Base-by-base conservation (phyloP, 805 yeast species). In the Candida oleophila region DNA sequence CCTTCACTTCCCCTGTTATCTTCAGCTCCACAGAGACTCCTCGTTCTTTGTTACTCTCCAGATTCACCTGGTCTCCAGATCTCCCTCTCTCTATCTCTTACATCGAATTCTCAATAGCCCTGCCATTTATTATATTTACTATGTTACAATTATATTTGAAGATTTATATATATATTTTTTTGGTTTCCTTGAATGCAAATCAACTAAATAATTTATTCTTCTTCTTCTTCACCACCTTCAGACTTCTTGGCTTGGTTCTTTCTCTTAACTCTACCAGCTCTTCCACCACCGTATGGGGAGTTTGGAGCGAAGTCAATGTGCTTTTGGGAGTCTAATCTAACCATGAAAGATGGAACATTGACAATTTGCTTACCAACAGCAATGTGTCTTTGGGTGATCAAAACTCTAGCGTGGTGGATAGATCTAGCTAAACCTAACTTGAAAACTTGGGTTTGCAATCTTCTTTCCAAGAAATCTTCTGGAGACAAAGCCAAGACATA, bases 281-380 rank as follows among this genome's bases (percentile, higher is more conserved):
- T 92, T 67, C 97, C 99, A 81, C 99, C 99, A 78, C 99, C 99
- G 91, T 89, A 92, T 77, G 99, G 99, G 63, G 99, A 94, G 76
- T 89, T 89, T 74, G 94, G 87, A 68, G 99, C 96, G 69, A 92
- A 94, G 85, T 94, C 98, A 80, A 94, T 89, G 90, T 94, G 98
- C 88, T 94, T 94, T 82, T 94, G 99, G 62, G 99, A 91, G 82
- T 94, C 99, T 74, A 94, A 87, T 84, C 99, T 95, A 60, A 94
- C 99, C 86, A 91, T 87, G 92, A 94, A 94, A 61, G 98, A 92
- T 78, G 99, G 98, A 64, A 94, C 87, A 82, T 83, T 88, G 77
- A 94, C 99, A 66, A 90, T 83, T 82, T 94, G 99, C 87, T 95
- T 94, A 80, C 99, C 99, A 74, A 94, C 99, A 71, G 97, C 96